Evolutionary conservation across 495 filamentous ascomycete species (phyloP), one percentile per base, ranked within the genome.

Genomic region (Penicillium angulare): DNA sequence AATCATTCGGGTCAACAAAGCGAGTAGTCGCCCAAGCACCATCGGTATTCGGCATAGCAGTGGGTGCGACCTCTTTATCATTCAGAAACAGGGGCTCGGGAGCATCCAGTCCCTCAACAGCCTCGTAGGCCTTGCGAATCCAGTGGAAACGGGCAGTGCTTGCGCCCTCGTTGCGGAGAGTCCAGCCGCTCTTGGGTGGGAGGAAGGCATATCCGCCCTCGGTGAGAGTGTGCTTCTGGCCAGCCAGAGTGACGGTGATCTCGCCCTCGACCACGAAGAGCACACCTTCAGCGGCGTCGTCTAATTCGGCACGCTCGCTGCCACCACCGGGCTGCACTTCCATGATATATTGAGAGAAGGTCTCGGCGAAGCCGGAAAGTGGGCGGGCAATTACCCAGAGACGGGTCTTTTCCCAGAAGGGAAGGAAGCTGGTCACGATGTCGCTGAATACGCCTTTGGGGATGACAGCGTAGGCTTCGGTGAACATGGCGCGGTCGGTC

Each of bases 271-370:
- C 60, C 5, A 63, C 60, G 45, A 63, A 63, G 3, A 63, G 18
- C 0, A 63, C 60, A 12, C 60, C 60, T 22, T 63, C 39, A 9
- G 60, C 60, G 3, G 15, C 31, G 17, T 60, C 50, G 24, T 63
- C 60, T 0, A 55, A 24, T 23, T 63, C 60, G 22, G 53, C 60
- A 8, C 53, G 53, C 9, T 60, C 56, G 33, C 60, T 63, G 13
- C 60, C 60, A 23, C 60, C 60, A 0, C 60, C 60, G 0, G 60
- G 43, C 39, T 57, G 53, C 9, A 63, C 60, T 50, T 63, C 60
- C 60, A 63, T 63, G 15, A 63, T 63, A 33, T 63, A 63, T 57
- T 63, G 60, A 16, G 60, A 63, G 40, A 63, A 63, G 13, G 60
- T 63, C 36, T 63, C 60, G 31, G 60, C 60, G 29, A 63, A 63